Percentiles rank a stretch among this genome's conserved stretches.
These are phyloP conservation scores for Metroxylon sagu DNA, from an alignment of 176 grass and related monocot species.

Conservation along the genomic window DNA sequence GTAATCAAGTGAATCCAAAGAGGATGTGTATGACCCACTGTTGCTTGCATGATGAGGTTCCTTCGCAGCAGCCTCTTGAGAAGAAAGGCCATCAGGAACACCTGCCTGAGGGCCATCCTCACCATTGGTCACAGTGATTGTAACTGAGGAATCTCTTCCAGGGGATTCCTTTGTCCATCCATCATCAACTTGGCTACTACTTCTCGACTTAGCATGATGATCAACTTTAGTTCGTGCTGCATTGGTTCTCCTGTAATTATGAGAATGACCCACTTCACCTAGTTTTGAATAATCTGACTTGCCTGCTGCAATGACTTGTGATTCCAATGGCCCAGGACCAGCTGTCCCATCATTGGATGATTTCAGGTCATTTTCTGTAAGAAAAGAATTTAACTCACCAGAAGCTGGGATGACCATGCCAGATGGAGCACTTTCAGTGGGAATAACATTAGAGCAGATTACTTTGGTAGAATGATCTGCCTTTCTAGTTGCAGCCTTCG, in stretches of 20 bases:
- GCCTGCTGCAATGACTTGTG: constrained; percentile 25
- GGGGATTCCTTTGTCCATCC: constrained; percentile 18
- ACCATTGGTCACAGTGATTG: constrained; percentile 18
- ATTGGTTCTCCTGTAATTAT: constrained; percentile 24
- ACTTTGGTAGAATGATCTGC: constrained; percentile 28
- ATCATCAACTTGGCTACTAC: constrained; percentile 20
- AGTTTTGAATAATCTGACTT: constrained; percentile 16
- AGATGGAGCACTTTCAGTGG: constrained; percentile 17
- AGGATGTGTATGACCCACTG: constrained; percentile 18
- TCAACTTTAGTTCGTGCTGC: constrained; percentile 27
- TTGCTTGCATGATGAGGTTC: constrained; percentile 8
- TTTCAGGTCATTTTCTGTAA: constrained; percentile 8
- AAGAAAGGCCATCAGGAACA: constrained; percentile 19
- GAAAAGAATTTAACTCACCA: constrained; percentile 13
- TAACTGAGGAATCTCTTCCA: constrained; percentile 18
- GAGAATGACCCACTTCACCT: constrained; percentile 24
- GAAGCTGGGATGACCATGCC: constrained; percentile 9
- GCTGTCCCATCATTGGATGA: constrained; percentile 8
- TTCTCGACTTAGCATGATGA: constrained; percentile 26
- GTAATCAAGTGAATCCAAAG: constrained; percentile 38
- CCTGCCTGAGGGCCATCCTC: too few relatives aligned
- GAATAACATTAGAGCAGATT: constrained; percentile 16
- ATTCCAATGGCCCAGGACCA: constrained; percentile 21
- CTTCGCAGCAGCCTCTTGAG: constrained; percentile 16
- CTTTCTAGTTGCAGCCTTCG: constrained; percentile 21